Conservation (phyloP, 306 rosid species). For the Pachyrhizus erosus region DNA sequence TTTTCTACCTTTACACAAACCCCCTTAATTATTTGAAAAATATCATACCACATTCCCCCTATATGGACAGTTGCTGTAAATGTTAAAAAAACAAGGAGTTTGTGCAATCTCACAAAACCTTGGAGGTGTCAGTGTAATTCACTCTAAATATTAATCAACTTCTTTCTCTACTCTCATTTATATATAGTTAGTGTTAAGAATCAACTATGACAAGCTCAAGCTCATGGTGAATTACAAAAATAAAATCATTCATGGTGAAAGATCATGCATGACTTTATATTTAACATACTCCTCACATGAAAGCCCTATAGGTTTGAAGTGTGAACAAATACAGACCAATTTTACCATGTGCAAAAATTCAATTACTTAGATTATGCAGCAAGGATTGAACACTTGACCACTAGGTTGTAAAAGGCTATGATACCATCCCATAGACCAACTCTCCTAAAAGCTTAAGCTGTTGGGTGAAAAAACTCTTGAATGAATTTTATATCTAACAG, state of each 20-base stretch:
- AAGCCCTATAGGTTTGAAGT: not conserved
- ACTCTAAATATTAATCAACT: not conserved
- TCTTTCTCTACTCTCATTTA: not conserved
- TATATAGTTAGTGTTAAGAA: not conserved
- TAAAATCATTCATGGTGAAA: not conserved
- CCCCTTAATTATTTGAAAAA: no score
- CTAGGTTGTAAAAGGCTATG: not conserved
- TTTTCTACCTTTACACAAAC: no score
- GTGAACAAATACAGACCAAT: not conserved
- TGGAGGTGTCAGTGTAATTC: no score
- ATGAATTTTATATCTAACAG: not conserved
- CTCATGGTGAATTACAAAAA: not conserved
- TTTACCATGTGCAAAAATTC: not conserved
- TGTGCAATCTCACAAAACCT: no score
- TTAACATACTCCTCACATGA: not conserved
- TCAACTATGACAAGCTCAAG: conserved; percentile 1
- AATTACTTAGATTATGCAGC: not conserved
- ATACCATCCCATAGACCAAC: conserved; percentile 5
- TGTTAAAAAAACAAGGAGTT: no score
- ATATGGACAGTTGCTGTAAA: no score
- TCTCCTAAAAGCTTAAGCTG: not conserved
- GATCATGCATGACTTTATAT: not conserved
- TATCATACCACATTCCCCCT: no score
- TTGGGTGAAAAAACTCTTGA: not conserved
- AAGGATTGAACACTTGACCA: not conserved